Conservation (phyloP, 192 early-diverging fungal species). For the Pecoramyces ruminantium region DNA sequence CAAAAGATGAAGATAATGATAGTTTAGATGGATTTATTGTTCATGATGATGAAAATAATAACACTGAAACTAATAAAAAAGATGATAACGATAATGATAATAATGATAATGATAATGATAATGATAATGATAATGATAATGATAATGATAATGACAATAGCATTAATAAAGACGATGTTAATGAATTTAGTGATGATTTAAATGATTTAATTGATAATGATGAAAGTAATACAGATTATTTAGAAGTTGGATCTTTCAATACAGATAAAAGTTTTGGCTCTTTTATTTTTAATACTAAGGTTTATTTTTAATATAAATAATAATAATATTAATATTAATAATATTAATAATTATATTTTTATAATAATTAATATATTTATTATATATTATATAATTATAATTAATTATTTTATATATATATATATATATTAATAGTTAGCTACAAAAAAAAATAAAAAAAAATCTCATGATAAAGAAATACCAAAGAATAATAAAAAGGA, state of each 20-base stretch:
- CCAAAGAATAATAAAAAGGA: not conserved
- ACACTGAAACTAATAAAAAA: not conserved
- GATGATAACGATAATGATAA: not conserved
- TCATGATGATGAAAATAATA: not conserved
- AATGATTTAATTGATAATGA: not conserved
- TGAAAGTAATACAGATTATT: not conserved
- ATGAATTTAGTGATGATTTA: not conserved
- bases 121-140: not conserved
- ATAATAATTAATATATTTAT: too few relatives aligned
- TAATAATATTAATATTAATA: too few relatives aligned
- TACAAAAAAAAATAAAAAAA: too few relatives aligned
- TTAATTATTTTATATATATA: too few relatives aligned
- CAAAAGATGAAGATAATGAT: not conserved
- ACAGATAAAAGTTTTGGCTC: not conserved
- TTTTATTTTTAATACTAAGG: not conserved
- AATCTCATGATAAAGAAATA: too few relatives aligned
- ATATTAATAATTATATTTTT: too few relatives aligned
- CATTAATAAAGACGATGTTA: not conserved
- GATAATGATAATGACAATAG: not conserved
- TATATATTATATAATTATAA: too few relatives aligned
- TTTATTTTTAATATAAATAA: not conserved
- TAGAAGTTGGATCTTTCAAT: not conserved
- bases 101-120: not conserved
- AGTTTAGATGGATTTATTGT: not conserved
- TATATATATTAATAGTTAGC: too few relatives aligned